phyloP scores from a whole-genome alignment of 352 stramenopile genomes.

The Peronospora destructor region DNA sequence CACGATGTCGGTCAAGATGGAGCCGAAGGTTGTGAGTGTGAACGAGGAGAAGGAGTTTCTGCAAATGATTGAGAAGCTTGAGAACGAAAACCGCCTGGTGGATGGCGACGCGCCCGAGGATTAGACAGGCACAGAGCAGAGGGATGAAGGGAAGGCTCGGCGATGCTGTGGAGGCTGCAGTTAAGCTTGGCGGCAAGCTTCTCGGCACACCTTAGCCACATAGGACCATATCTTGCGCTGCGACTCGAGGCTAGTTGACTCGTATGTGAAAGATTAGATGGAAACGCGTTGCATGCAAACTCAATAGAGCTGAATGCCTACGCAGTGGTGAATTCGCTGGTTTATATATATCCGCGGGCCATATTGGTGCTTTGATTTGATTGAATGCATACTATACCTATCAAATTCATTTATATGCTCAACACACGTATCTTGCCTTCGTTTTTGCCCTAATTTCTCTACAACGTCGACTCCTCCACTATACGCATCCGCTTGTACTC shows the following conservation, averaged over 20 bases:
- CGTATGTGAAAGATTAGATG: constrained; percentile 19
- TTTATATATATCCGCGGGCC: constrained; percentile 16
- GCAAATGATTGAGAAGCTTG: constrained; percentile 98
- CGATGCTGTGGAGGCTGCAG: constrained; percentile 3
- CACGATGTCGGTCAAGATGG: constrained; percentile 96
- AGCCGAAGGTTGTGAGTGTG: constrained; percentile 96
- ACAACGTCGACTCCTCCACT: constrained; percentile 41
- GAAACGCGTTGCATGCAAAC: constrained; percentile 18
- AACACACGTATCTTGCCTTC: background rate
- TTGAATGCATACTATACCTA: background rate
- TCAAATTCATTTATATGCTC: constrained; percentile 3
- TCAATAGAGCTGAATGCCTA: constrained; percentile 26
- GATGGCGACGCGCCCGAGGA: constrained; percentile 97
- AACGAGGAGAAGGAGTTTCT: constrained; percentile 99
- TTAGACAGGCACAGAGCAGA: constrained; percentile 26
- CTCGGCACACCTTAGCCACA: constrained; percentile 1
- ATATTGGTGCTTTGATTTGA: background rate
- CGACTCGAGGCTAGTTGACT: constrained; percentile 8
- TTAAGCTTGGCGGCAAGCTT: constrained; percentile 10
- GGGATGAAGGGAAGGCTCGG: constrained; percentile 5
- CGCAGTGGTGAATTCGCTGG: constrained; percentile 20
- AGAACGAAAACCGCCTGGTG: constrained; percentile 97
- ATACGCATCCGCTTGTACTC: constrained; percentile 67
- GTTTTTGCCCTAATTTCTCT: constrained; percentile 6
- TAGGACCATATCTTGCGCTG: constrained; percentile 6